Evolutionary conservation across 75 land plant genomes (phyloP), one percentile per base, ranked within the genome.

Genomic region (Sequoia sempervirens): DNA sequence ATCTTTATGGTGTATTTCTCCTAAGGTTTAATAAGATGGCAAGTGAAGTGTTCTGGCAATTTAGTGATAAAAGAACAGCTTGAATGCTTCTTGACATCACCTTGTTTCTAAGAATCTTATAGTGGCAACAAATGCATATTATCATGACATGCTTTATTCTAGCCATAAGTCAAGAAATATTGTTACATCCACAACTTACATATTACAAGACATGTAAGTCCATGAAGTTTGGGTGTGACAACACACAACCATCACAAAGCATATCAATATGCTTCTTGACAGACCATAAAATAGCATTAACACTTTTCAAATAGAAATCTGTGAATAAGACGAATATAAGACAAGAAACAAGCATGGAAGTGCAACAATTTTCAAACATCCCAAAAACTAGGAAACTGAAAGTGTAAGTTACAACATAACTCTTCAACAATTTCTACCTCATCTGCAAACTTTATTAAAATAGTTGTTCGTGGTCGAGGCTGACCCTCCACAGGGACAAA

Each of bases 401-500:
- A 45, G 41, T 11, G 50, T 47, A 26, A 45, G 4, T 43, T 11
- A 13, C 30, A 45, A 40, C 15, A 43, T 23, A n/a, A 28, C 80
- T 23, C 41, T 41, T 5, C 17, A 23, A 12, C 10, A n/a, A 78
- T 45, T 45, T 45, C 20, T 85, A 96, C 99, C 99, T 97, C 99
- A 88, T 97, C 98, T 38, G 99, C 88, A 91, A 97, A 97, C 83
- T 97, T 97, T 81, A 97, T 97, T 83, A 97, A 88, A 87, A 97
- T 95, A 32, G 99, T 97, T 82, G 99, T 97, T 47, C 99, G 86
- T 64, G 99, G 99, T 72, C 99, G 88, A 69, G 91, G 92, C 75
- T 95, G 99, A 52, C 99, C 98, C 54, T 97, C 99, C 75, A 97
- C 85, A 4, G 99, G 98, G 36, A 97, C 99, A 89, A 95, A 97